phyloP scores from a whole-genome alignment of 2,329 filamentous ascomycete species.

The Tolypocladium sp. region DNA sequence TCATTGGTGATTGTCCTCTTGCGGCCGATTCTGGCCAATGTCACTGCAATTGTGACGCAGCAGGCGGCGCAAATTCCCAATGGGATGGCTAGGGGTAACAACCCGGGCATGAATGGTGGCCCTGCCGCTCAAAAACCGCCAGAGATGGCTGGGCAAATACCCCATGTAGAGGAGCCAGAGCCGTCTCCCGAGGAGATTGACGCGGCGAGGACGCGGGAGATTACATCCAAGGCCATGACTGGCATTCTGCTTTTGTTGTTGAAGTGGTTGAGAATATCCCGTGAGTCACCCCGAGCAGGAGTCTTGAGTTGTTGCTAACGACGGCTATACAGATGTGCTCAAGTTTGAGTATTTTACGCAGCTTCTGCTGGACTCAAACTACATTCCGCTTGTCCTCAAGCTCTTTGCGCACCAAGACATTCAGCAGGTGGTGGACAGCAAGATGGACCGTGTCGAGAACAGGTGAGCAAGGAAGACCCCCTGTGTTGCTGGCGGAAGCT shows the following conservation, averaged over 20 bases:
- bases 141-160: conserved; percentile 21
- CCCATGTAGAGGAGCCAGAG: conserved; percentile 31
- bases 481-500: conserved; percentile 1
- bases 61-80: conserved; percentile 38
- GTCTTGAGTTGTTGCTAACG: conserved; percentile 7
- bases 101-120: conserved; percentile 30
- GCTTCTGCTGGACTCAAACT: conserved; percentile 87
- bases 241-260: conserved; percentile 77
- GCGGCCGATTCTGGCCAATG: conserved; percentile 78
- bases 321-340: conserved; percentile 59
- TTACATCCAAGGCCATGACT: conserved; percentile 86
- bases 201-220: conserved; percentile 71
- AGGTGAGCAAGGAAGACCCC: conserved; percentile 42
- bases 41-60: conserved; percentile 71
- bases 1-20: conserved; percentile 88
- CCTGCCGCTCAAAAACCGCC: conserved; percentile 19
- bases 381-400: conserved; percentile 84
- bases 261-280: conserved; percentile 95
- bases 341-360: conserved; percentile 97
- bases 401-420: conserved; percentile 92
- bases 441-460: conserved; percentile 71
- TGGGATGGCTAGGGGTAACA: conserved; percentile 27
- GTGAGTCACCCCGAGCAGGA: conserved; percentile 42
- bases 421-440: conserved; percentile 79
- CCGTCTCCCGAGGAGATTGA: conserved; percentile 68